A percentile compares a stretch with the other conserved stretches of the same genome.
Conservation (phyloP, 2,329 filamentous ascomycete species). For the Endocalyx cinctus region DNA sequence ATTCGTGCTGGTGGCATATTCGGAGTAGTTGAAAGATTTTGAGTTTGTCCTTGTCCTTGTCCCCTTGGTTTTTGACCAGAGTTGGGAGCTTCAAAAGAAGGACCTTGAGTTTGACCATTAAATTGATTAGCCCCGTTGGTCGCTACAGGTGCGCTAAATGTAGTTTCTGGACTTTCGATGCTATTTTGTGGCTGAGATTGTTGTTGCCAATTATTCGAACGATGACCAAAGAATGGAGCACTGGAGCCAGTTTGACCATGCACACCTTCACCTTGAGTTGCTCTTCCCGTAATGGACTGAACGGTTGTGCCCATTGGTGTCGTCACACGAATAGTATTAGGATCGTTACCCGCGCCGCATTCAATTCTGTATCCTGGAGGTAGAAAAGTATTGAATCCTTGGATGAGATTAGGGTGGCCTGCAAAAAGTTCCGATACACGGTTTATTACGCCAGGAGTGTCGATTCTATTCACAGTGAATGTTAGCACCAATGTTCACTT, state of each 20-base stretch:
- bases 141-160: slow-evolving; percentile 53
- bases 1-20: slow-evolving; percentile 46
- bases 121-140: slow-evolving; percentile 47
- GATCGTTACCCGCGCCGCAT: slow-evolving; percentile 88
- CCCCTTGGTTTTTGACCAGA: slow-evolving; percentile 21
- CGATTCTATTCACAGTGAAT: slow-evolving; percentile 59
- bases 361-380: slow-evolving; percentile 96
- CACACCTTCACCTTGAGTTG: slow-evolving; percentile 40
- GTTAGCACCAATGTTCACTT: no score
- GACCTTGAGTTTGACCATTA: slow-evolving; percentile 31
- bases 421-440: slow-evolving; percentile 94
- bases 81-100: slow-evolving; percentile 27
- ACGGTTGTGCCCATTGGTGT: slow-evolving; percentile 98
- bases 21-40: slow-evolving; percentile 31
- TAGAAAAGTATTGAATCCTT: slow-evolving; percentile 97
- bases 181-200: slow-evolving; percentile 51
- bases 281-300: slow-evolving; percentile 67
- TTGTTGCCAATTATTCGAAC: slow-evolving; percentile 50
- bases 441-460: slow-evolving; percentile 95
- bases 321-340: slow-evolving; percentile 92
- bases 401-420: slow-evolving; percentile 89
- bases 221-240: slow-evolving; percentile 44
- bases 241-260: slow-evolving; percentile 32
- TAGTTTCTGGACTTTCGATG: slow-evolving; percentile 58
- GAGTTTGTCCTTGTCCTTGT: slow-evolving; percentile 15